These are phyloP conservation scores for Phialophora verrucosa DNA, from an alignment of 2,329 filamentous ascomycete species.

Conservation along the genomic window DNA sequence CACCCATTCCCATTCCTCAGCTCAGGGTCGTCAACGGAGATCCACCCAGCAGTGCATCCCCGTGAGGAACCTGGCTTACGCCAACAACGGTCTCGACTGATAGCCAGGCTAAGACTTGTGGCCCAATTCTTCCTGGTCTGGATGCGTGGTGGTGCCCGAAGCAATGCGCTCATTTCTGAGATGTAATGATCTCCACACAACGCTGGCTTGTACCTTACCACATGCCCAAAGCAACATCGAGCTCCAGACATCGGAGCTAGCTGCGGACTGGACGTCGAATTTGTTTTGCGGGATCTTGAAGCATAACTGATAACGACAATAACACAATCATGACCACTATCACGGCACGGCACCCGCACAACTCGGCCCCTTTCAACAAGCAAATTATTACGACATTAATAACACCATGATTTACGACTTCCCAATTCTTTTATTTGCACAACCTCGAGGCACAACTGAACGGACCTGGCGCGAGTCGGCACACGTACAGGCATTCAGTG, in stretches of 20 bases:
- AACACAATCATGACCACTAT: neutral
- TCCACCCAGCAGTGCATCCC: slow-evolving; percentile 3
- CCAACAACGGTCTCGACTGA: neutral
- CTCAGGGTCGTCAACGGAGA: slow-evolving; percentile 18
- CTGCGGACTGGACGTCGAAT: neutral
- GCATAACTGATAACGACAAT: neutral
- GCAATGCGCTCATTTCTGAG: neutral
- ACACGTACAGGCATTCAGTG: neutral
- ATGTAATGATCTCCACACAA: neutral
- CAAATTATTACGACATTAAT: neutral
- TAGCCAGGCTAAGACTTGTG: neutral
- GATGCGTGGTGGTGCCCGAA: neutral
- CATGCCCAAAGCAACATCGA: neutral
- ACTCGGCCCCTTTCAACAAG: neutral
- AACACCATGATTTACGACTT: slow-evolving; percentile 1
- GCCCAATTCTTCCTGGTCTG: neutral
- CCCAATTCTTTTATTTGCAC: neutral
- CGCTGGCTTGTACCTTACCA: neutral
- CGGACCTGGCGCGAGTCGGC: neutral
- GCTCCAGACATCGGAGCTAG: neutral
- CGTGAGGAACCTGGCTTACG: neutral
- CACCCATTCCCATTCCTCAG: slow-evolving; percentile 8
- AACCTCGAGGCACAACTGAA: neutral
- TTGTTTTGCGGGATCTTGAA: neutral
- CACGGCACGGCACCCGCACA: neutral